phyloP scores from a whole-genome alignment of 331 rosid species.

The Pyrus hybrid region DNA sequence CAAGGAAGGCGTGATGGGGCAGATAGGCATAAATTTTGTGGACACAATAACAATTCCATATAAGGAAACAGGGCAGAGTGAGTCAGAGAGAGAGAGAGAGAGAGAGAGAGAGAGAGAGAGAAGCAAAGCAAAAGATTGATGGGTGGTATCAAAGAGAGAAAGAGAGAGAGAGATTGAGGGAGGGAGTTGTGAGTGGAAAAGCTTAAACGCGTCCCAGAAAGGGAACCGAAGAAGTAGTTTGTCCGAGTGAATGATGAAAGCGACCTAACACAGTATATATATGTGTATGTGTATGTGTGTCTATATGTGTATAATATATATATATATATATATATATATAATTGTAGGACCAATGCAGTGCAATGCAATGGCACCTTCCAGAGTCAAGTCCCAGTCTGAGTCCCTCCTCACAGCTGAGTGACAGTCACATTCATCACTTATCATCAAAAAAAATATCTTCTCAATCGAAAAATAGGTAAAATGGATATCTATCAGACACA shows the following conservation, averaged over 20 bases:
- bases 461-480: too few species aligned
- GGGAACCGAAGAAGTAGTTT: constrained; percentile 42
- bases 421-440: constrained; percentile 5
- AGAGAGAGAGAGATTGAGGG: background rate
- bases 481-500: too few species aligned
- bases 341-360: background rate
- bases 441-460: too few species aligned
- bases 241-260: constrained; percentile 53
- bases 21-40: background rate
- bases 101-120: background rate
- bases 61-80: constrained; percentile 26
- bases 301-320: too few species aligned
- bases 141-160: background rate
- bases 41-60: constrained; percentile 20
- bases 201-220: constrained; percentile 27
- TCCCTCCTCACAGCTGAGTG: background rate
- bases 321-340: background rate
- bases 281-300: too few species aligned
- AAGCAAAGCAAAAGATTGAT: background rate
- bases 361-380: constrained; percentile 4
- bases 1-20: background rate
- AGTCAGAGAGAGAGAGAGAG: background rate
- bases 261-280: constrained; percentile 31
- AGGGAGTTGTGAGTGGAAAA: background rate
- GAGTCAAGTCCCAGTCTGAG: constrained; percentile 32